Conservation (phyloP, 2,329 filamentous ascomycete genomes). For the Penicillium rolfsii region DNA sequence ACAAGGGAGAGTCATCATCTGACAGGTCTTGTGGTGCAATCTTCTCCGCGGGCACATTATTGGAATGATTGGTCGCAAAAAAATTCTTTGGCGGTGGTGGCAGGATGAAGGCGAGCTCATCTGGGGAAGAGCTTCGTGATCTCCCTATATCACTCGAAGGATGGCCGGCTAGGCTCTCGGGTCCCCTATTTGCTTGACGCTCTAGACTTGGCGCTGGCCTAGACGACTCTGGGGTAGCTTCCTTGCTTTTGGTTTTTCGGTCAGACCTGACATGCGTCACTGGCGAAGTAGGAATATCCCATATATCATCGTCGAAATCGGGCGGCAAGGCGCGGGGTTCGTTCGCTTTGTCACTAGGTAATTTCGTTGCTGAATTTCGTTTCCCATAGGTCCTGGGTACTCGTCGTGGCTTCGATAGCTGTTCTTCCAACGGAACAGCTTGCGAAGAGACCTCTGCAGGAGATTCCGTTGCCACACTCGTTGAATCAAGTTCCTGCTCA, state of each 20-base stretch:
- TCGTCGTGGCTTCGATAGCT: constrained; percentile 19
- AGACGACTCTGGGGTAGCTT: constrained; percentile 13
- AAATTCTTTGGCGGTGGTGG: constrained; percentile 22
- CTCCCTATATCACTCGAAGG: not conserved
- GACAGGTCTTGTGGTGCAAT: constrained; percentile 14
- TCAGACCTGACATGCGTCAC: constrained; percentile 4
- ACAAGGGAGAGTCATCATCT: constrained; percentile 40
- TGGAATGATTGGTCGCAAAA: not conserved
- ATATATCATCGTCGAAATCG: constrained; percentile 27
- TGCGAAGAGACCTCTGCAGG: not conserved
- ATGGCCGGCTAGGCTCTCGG: not conserved
- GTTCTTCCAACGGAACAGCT: constrained; percentile 6
- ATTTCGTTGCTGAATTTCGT: constrained; percentile 17
- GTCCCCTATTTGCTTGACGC: not conserved
- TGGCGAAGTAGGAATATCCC: constrained; percentile 33
- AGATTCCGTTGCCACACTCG: not conserved
- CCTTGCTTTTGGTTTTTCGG: constrained; percentile 8
- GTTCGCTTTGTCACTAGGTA: not conserved
- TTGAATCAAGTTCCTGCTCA: not conserved
- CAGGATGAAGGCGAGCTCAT: constrained; percentile 41
- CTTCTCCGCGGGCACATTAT: constrained; percentile 11
- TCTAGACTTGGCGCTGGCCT: not conserved
- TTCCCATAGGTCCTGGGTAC: constrained; percentile 19
- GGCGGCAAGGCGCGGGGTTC: constrained; percentile 1
- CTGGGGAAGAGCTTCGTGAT: constrained; percentile 39